These are phyloP conservation scores for Trichophyton verrucosum DNA, from an alignment of 2,329 filamentous ascomycete species.

Conservation along the genomic window DNA sequence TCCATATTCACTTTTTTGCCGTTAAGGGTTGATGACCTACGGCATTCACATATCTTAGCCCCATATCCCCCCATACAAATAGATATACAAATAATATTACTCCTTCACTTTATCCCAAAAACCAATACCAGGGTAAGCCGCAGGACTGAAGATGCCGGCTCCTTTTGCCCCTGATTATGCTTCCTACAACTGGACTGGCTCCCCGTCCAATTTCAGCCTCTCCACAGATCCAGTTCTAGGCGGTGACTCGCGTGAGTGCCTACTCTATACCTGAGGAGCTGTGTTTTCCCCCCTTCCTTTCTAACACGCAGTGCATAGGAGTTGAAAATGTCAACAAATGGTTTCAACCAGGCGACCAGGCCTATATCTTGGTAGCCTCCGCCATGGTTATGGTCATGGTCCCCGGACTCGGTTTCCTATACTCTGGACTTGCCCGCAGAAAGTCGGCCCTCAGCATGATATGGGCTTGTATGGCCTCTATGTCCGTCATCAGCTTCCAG, in stretches of 20 bases:
- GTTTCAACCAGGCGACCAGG: conserved; percentile 82
- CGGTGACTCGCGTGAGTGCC: conserved; percentile 62
- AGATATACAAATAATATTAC: neutral
- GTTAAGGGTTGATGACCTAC: neutral
- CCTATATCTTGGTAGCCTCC: conserved; percentile 78
- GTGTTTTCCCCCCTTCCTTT: neutral
- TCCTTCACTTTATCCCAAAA: neutral
- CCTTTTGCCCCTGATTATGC: conserved; percentile 30
- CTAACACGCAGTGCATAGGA: conserved; percentile 38
- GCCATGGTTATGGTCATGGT: conserved; percentile 97
- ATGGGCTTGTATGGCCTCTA: conserved; percentile 92
- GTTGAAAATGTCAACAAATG: conserved; percentile 89
- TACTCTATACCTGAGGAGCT: neutral
- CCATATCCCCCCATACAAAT: neutral
- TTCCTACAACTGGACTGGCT: conserved; percentile 39
- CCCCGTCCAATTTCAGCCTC: conserved; percentile 31
- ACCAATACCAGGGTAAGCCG: neutral
- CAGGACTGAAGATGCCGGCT: neutral
- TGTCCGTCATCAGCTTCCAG: conserved; percentile 85
- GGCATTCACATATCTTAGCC: neutral
- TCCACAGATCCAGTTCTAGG: conserved; percentile 49
- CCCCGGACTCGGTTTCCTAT: conserved; percentile 91
- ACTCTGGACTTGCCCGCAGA: conserved; percentile 90
- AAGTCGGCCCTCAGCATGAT: conserved; percentile 96
- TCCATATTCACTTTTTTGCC: neutral